phyloP scores from a whole-genome alignment of 345 rosid species.

The Bruguiera gymnorhiza region DNA sequence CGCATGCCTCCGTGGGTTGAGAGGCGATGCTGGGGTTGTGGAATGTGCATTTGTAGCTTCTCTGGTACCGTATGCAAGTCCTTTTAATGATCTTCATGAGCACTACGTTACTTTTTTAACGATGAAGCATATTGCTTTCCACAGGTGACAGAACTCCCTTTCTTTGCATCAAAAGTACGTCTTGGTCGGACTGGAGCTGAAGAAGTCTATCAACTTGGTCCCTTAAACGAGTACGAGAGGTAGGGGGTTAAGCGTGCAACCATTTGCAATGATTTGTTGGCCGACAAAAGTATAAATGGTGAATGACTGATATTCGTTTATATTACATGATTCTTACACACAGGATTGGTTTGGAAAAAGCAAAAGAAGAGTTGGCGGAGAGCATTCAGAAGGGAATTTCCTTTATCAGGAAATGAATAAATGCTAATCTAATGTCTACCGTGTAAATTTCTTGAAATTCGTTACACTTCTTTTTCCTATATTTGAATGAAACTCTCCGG shows the following conservation, averaged over 20 bases:
- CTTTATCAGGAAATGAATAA: constrained; percentile 50
- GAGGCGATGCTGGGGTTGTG: constrained; percentile 75
- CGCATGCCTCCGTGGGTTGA: constrained; percentile 78
- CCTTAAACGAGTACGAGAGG: constrained; percentile 34
- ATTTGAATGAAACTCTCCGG: no score
- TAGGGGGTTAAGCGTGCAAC: neutral
- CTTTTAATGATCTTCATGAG: neutral
- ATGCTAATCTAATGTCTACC: neutral
- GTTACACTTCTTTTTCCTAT: no score
- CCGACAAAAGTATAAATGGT: neutral
- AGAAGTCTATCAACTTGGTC: constrained; percentile 31
- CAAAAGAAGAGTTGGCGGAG: constrained; percentile 69
- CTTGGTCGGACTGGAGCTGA: constrained; percentile 31
- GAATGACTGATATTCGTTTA: no score
- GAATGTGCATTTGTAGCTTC: constrained; percentile 85
- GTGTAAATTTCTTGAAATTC: neutral
- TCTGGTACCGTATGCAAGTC: constrained; percentile 37
- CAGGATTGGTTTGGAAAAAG: constrained; percentile 76
- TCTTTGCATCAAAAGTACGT: constrained; percentile 60
- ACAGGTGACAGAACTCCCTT: constrained; percentile 95
- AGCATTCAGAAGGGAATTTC: constrained; percentile 83
- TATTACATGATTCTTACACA: no score
- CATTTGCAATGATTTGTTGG: neutral
- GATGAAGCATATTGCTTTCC: neutral
- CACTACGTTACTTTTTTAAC: neutral